Percentiles rank a stretch among this genome's conserved stretches.
These are phyloP conservation scores for Eragrostis curvula DNA, from an alignment of 176 grass and related monocot species.

Conservation along the genomic window DNA sequence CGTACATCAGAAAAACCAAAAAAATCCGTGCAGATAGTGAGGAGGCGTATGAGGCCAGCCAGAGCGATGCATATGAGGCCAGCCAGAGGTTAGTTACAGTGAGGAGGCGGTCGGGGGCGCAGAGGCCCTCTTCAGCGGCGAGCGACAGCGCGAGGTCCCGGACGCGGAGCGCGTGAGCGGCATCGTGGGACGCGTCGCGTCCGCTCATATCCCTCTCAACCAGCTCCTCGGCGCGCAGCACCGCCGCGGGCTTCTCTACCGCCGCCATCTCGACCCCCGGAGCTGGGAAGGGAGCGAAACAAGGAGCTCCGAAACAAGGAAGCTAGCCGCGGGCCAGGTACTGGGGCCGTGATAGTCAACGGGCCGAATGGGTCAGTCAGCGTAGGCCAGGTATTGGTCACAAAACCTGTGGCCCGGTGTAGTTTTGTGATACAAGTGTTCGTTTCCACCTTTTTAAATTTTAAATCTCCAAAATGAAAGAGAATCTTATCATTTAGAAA, in stretches of 20 bases:
- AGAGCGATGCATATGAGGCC: slow-evolving; percentile 1
- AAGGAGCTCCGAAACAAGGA: neutral
- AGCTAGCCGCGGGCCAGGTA: neutral
- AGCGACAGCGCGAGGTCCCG: slow-evolving; percentile 94
- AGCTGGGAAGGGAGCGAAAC: neutral
- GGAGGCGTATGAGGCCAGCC: slow-evolving; percentile 6
- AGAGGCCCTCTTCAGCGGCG: slow-evolving; percentile 66
- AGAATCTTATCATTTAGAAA: too few relatives aligned
- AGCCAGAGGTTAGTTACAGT: slow-evolving; percentile 51
- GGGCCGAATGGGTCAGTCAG: neutral
- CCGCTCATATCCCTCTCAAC: slow-evolving; percentile 71
- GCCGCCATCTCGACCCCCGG: slow-evolving; percentile 2
- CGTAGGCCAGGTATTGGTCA: too few relatives aligned
- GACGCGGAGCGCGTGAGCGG: slow-evolving; percentile 84
- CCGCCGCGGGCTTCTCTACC: slow-evolving; percentile 23
- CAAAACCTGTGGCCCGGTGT: too few relatives aligned
- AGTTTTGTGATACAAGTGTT: too few relatives aligned
- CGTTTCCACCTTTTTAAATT: too few relatives aligned
- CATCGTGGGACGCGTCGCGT: slow-evolving; percentile 92
- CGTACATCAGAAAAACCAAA: neutral
- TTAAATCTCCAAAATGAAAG: too few relatives aligned
- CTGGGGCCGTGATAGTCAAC: neutral
- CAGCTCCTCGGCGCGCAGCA: slow-evolving; percentile 72
- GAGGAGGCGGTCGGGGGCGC: slow-evolving; percentile 57
- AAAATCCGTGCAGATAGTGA: neutral